Evolutionary conservation across 176 grass and related monocot genomes (phyloP).

Genomic region (Eleusine coracana): DNA sequence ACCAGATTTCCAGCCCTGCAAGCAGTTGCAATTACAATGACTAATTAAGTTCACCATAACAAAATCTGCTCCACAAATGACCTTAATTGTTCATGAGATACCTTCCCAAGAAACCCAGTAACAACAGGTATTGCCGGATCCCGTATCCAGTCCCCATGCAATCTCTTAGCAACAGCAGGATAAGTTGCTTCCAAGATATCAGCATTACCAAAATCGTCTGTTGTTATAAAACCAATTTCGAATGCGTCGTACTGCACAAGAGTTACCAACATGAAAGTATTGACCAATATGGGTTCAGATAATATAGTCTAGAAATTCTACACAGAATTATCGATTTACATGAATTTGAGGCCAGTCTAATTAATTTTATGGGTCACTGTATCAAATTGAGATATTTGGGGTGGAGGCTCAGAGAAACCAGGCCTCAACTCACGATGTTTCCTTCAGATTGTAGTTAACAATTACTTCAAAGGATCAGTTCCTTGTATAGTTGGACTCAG

Average conservation of each 20-base stretch:
- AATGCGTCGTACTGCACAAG: slow-evolving; percentile 82
- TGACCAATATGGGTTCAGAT: slow-evolving; percentile 3
- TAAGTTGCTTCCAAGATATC: slow-evolving; percentile 97
- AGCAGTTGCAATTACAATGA: slow-evolving; percentile 16
- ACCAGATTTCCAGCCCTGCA: slow-evolving; percentile 90
- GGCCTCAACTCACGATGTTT: background rate
- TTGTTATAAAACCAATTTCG: slow-evolving; percentile 94
- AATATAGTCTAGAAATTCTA: background rate
- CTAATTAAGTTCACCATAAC: background rate
- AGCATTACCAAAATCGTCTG: slow-evolving; percentile 87
- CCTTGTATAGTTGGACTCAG: too few relatives aligned
- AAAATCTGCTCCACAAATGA: background rate
- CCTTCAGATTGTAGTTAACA: background rate
- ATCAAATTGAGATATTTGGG: background rate
- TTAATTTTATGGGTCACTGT: background rate
- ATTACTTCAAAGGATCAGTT: background rate
- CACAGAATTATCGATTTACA: background rate
- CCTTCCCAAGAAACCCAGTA: slow-evolving; percentile 98
- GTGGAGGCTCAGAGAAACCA: slow-evolving; percentile 7
- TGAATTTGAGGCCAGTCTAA: slow-evolving; percentile 13
- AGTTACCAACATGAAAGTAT: slow-evolving; percentile 15
- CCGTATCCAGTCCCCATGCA: slow-evolving; percentile 79
- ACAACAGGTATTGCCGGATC: slow-evolving; percentile 89
- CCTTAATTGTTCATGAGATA: slow-evolving; percentile 25
- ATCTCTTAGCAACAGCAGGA: slow-evolving; percentile 84